Evolutionary conservation across 1,139 yeast genomes (phyloP).

Genomic region (Zygosaccharomyces pseudobailii): DNA sequence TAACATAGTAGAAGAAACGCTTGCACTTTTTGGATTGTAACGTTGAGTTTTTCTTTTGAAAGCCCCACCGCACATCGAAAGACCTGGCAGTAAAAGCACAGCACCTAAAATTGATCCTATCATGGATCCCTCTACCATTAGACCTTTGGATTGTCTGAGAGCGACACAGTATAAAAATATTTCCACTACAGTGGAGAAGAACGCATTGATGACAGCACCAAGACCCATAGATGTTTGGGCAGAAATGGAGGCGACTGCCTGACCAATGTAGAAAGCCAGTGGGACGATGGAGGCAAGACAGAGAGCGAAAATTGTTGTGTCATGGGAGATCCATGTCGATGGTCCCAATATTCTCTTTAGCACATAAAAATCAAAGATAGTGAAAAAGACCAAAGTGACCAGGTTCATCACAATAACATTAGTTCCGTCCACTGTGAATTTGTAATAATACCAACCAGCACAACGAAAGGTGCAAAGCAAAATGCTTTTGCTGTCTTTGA

Average conservation of each 20-base stretch:
- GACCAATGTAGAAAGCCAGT: conserved; percentile 94
- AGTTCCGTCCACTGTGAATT: conserved; percentile 94
- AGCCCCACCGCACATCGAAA: conserved; percentile 98
- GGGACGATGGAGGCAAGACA: conserved; percentile 87
- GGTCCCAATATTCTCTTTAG: conserved; percentile 50
- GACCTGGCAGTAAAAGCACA: conserved; percentile 82
- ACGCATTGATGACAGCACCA: conserved; percentile 97
- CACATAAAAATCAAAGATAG: conserved; percentile 71
- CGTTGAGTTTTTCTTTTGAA: conserved; percentile 85
- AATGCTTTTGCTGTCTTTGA: conserved; percentile 35
- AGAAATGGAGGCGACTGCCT: conserved; percentile 96
- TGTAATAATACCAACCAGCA: conserved; percentile 86
- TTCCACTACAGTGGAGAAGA: conserved; percentile 93
- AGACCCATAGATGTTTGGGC: conserved; percentile 99
- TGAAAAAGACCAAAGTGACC: conserved; percentile 72
- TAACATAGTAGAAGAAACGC: conserved; percentile 94
- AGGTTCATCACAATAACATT: conserved; percentile 87
- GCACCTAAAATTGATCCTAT: conserved; percentile 94
- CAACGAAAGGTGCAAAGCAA: conserved; percentile 85
- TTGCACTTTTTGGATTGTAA: conserved; percentile 93
- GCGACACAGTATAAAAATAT: conserved; percentile 92
- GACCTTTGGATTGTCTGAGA: conserved; percentile 75
- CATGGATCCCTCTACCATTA: conserved; percentile 94
- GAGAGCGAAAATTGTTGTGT: conserved; percentile 55
- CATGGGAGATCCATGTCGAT: conserved; percentile 52